Percentiles rank a stretch among this genome's conserved stretches.
phyloP scores from a whole-genome alignment of 768 basidiomycete species.

The Pleurotus salmoneostramineus region DNA sequence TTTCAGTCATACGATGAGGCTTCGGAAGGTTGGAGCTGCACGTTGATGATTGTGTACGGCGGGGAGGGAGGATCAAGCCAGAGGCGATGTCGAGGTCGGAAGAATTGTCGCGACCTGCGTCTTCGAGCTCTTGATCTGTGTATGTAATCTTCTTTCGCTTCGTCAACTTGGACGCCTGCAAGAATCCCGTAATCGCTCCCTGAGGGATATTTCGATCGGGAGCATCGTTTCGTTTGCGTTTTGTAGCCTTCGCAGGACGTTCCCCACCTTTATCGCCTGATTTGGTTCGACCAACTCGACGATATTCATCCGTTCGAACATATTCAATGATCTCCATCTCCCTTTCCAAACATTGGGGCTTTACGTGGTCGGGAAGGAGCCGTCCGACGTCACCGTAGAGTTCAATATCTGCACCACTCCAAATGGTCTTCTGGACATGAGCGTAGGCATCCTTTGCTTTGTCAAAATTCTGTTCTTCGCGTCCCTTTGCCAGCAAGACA shows the following conservation, averaged over 20 bases:
- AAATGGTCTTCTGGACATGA: slow-evolving; percentile 85
- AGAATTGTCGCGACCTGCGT: slow-evolving; percentile 60
- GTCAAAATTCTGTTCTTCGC: slow-evolving; percentile 89
- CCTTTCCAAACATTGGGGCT: slow-evolving; percentile 77
- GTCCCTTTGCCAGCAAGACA: slow-evolving; percentile 83
- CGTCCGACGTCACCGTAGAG: slow-evolving; percentile 91
- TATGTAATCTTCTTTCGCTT: slow-evolving; percentile 39
- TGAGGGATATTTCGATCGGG: slow-evolving; percentile 66
- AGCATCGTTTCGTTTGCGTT: slow-evolving; percentile 71
- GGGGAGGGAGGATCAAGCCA: slow-evolving; percentile 39
- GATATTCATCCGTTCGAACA: slow-evolving; percentile 39
- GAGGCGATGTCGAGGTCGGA: slow-evolving; percentile 65
- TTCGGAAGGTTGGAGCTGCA: slow-evolving; percentile 24
- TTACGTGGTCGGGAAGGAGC: slow-evolving; percentile 72
- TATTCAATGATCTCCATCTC: slow-evolving; percentile 80
- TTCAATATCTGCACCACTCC: slow-evolving; percentile 82
- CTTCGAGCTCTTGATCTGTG: slow-evolving; percentile 40
- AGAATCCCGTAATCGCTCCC: slow-evolving; percentile 70
- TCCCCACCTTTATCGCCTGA: slow-evolving; percentile 25
- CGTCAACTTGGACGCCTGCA: slow-evolving; percentile 57
- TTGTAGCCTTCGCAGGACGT: slow-evolving; percentile 34
- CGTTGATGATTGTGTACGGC: slow-evolving; percentile 48
- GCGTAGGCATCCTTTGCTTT: slow-evolving; percentile 83
- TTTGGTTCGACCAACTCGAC: slow-evolving; percentile 24
- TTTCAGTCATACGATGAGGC: slow-evolving; percentile 36